These are phyloP conservation scores for Exophiala lecanii-corni DNA, from an alignment of 2,329 filamentous ascomycete genomes.

Conservation along the genomic window DNA sequence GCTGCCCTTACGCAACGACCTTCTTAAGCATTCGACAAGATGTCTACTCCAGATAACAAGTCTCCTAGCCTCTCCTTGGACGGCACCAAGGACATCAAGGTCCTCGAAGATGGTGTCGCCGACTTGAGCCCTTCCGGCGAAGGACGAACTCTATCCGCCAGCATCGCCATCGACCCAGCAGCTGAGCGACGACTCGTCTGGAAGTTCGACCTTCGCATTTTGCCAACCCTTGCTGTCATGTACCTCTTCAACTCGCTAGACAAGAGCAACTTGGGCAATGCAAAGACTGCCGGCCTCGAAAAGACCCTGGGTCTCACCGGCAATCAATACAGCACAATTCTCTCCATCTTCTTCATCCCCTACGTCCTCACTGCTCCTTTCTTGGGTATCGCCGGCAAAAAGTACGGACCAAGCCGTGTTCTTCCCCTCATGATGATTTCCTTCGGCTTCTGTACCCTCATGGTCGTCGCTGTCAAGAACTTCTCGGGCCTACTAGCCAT, in stretches of 20 bases:
- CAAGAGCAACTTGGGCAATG: constrained; percentile 49
- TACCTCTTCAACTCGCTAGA: constrained; percentile 52
- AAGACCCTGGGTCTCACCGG: constrained; percentile 53
- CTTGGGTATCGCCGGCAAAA: constrained; percentile 63
- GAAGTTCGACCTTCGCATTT: constrained; percentile 51
- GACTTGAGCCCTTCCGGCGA: constrained; percentile 1
- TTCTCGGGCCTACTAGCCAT: constrained; percentile 64
- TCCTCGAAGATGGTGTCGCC: constrained; percentile 10
- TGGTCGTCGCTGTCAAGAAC: constrained; percentile 36
- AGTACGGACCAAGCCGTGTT: constrained; percentile 59
- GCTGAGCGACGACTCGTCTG: constrained; percentile 48
- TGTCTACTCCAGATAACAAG: constrained; percentile 5
- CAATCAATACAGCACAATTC: constrained; percentile 64
- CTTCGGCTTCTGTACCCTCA: constrained; percentile 62
- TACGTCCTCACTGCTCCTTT: constrained; percentile 67
- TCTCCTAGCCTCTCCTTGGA: background rate
- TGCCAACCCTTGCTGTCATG: constrained; percentile 58
- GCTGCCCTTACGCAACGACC: background rate
- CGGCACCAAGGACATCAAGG: constrained; percentile 15
- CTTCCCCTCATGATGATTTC: constrained; percentile 64
- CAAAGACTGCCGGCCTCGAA: constrained; percentile 49
- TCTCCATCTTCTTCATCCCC: constrained; percentile 70
- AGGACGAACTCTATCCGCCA: constrained; percentile 14
- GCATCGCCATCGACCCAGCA: constrained; percentile 37
- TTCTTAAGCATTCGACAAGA: background rate